Evolutionary conservation across 176 grass and related monocot genomes (phyloP).

Genomic region (Calamus simplicifolius): DNA sequence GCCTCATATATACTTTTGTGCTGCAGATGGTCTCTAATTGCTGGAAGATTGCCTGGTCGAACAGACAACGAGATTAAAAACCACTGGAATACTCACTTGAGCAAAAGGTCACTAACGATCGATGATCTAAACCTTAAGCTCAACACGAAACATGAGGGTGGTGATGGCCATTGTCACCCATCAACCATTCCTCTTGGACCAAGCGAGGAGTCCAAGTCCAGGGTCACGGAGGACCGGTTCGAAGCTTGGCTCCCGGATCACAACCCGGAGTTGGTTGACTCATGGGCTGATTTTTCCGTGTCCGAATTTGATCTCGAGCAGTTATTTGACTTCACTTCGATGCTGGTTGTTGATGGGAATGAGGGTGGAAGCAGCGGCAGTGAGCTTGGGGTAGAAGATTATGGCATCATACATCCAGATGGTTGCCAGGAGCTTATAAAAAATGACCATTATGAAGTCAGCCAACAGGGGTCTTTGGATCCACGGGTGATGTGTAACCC

Average conservation of each 20-base stretch:
- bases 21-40: conserved; percentile 34
- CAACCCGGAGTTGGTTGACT: neutral
- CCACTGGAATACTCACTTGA: conserved; percentile 53
- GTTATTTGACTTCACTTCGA: conserved; percentile 17
- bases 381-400: conserved; percentile 27
- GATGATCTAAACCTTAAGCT: conserved; percentile 31
- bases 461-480: conserved; percentile 11
- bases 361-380: conserved; percentile 15
- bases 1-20: too few species aligned
- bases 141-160: conserved; percentile 1
- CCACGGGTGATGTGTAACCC: neutral
- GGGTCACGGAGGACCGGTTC: neutral
- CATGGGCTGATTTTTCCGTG: conserved; percentile 3
- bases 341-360: neutral
- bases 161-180: neutral
- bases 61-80: conserved; percentile 48
- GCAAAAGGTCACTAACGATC: conserved; percentile 33
- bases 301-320: conserved; percentile 18
- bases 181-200: neutral
- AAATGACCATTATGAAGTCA: neutral
- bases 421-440: too few species aligned
- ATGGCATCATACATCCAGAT: conserved; percentile 2
- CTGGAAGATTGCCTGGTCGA: conserved; percentile 32
- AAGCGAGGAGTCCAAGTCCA: neutral
- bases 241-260: neutral